Base-by-base conservation (phyloP, 371 early-diverging fungal species). In the Rhizomucor pusillus region DNA sequence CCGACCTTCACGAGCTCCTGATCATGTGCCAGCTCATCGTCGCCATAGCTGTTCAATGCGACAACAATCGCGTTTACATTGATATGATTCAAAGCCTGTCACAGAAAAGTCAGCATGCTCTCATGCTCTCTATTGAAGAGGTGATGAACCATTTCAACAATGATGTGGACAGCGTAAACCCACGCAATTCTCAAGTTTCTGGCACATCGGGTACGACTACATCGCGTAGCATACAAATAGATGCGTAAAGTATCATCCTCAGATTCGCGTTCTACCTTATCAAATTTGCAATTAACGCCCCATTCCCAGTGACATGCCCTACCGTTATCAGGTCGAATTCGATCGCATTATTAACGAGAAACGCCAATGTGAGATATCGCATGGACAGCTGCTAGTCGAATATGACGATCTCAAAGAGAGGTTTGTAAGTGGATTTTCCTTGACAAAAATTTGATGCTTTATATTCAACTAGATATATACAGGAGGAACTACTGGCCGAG, bases 61-160 rank as follows among this genome's bases (percentile, higher is more conserved):
- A 86, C 47, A 77, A 86, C 51, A 95, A 94, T 62, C 86, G 87
- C 53, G 65, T 59, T 12, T 92, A 90, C 60, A 92, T 97, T 60
- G 82, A 81, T 53, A 88, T 87, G 77, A 97, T 96, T 66, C 93
- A 92, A 75, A 68, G 80, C 34, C 65, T 97, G 39, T 76, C 78
- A n/a, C 86, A 85, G 54, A 76, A 78, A 18, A 81, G 84, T 18
- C 98, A 97, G 71, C 89, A 89, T 62, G 82, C 84, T 5, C 71
- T 97, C 52, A 97, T 97, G 98, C 75, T 91, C 3, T 82, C 89
- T 4, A 92, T 97, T 53, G 95, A 95, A 78, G 73, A 69, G 63
- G 64, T 77, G 9, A 77, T 77, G 77, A 69, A 60, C 29, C 64
- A 71, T 59, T 71, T 77, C 47, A 69, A 75, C 51, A 62, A 63